Conservation (phyloP, 805 yeast genomes). For the Allodekkera sacchari region DNA sequence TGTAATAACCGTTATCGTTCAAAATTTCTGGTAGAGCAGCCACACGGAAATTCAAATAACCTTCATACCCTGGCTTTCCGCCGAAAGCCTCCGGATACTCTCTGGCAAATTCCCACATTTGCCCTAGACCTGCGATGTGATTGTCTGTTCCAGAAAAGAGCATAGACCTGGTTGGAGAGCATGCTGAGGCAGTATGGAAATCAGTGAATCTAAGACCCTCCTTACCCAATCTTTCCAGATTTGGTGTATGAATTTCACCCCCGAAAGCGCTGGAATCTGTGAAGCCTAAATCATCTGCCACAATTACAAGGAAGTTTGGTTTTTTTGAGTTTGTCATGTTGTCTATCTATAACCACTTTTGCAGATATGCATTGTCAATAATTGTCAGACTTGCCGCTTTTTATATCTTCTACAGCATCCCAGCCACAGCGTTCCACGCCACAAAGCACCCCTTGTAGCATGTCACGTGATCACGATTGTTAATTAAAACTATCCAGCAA, state of each 20-base stretch:
- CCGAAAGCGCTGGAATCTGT: slow-evolving; percentile 49
- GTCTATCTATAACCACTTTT: too few species aligned
- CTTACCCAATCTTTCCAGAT: slow-evolving; percentile 34
- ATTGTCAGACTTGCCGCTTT: too few species aligned
- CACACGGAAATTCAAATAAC: slow-evolving; percentile 40
- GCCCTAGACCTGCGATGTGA: slow-evolving; percentile 53
- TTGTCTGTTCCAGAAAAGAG: slow-evolving; percentile 53
- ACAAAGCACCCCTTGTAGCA: too few species aligned
- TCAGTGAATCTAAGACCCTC: slow-evolving; percentile 45
- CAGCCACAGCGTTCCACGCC: too few species aligned
- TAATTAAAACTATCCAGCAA: too few species aligned
- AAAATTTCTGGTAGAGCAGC: slow-evolving; percentile 47
- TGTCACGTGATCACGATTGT: too few species aligned
- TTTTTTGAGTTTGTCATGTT: too few species aligned
- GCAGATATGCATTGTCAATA: too few species aligned
- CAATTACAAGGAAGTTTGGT: slow-evolving; percentile 47
- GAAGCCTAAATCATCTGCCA: slow-evolving; percentile 57
- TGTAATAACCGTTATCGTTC: slow-evolving; percentile 39
- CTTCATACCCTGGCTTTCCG: slow-evolving; percentile 49
- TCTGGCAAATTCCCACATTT: slow-evolving; percentile 41
- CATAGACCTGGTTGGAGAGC: slow-evolving; percentile 59
- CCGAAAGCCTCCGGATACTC: slow-evolving; percentile 29
- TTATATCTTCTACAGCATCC: too few species aligned
- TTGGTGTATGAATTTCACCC: slow-evolving; percentile 51
- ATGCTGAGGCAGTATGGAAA: slow-evolving; percentile 57